Conservation (phyloP, 179 eudicot genomes). For the Heliamphora pulchella region DNA sequence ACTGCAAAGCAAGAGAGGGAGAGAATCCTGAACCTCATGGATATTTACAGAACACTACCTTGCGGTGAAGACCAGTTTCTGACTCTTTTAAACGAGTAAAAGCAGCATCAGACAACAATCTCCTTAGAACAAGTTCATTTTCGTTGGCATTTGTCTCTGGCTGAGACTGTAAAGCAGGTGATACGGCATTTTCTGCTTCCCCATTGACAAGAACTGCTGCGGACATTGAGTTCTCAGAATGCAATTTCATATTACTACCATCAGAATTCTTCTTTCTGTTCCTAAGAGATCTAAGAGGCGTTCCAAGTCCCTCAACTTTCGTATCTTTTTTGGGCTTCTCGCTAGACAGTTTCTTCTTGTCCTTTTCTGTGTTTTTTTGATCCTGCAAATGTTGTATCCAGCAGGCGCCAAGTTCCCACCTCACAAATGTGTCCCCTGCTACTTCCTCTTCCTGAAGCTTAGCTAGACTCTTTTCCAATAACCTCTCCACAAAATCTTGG, state of each 20-base stretch:
- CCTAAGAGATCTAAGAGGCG: slow-evolving; percentile 81
- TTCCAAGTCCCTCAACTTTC: slow-evolving; percentile 96
- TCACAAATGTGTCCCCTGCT: slow-evolving; percentile 47
- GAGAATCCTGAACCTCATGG: background rate
- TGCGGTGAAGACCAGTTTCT: slow-evolving; percentile 84
- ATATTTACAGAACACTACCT: slow-evolving; percentile 40
- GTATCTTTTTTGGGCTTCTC: slow-evolving; percentile 74
- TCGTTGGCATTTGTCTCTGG: slow-evolving; percentile 35
- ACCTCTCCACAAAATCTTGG: slow-evolving; percentile 56
- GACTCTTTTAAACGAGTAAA: slow-evolving; percentile 80
- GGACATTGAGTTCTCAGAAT: slow-evolving; percentile 34
- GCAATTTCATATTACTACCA: slow-evolving; percentile 32
- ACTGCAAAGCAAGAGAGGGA: background rate
- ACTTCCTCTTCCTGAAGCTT: slow-evolving; percentile 68
- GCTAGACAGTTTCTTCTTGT: slow-evolving; percentile 65
- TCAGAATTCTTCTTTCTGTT: slow-evolving; percentile 61
- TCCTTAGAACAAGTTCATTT: slow-evolving; percentile 55
- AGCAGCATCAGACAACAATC: slow-evolving; percentile 75
- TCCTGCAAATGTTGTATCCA: slow-evolving; percentile 99
- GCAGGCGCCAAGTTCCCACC: slow-evolving; percentile 99
- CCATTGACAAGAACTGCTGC: slow-evolving; percentile 31
- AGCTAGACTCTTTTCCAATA: slow-evolving; percentile 63
- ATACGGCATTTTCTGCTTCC: slow-evolving; percentile 29
- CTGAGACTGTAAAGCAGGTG: slow-evolving; percentile 34
- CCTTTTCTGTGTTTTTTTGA: slow-evolving; percentile 75